phyloP scores from a whole-genome alignment of 495 filamentous ascomycete species.

The Thozetella sp. region DNA sequence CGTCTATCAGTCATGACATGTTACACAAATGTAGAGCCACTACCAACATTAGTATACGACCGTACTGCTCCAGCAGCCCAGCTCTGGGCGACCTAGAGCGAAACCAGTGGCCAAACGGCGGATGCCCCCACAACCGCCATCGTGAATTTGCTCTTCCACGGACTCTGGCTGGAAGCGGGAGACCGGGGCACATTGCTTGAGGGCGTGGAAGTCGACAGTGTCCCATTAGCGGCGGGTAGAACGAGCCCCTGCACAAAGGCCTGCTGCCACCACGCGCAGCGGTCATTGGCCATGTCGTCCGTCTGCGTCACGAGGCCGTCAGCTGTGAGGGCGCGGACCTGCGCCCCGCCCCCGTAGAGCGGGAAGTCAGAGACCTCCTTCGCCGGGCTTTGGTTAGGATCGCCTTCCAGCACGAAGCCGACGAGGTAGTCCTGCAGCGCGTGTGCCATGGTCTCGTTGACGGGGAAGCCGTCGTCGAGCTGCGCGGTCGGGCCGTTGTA shows the following conservation, averaged over 20 bases:
- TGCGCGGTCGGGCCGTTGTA: slow-evolving; percentile 44
- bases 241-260: slow-evolving; percentile 24
- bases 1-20: no score
- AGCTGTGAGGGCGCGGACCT: slow-evolving; percentile 1
- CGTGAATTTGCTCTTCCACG: no score
- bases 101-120: no score
- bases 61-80: no score
- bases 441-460: slow-evolving; percentile 46
- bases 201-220: no score
- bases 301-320: slow-evolving; percentile 4
- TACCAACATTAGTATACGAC: no score
- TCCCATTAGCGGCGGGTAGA: no score
- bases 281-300: slow-evolving; percentile 18
- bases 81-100: no score
- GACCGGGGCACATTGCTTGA: no score
- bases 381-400: slow-evolving; percentile 18
- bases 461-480: slow-evolving; percentile 24
- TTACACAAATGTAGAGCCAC: no score
- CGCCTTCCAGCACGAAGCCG: slow-evolving; percentile 46
- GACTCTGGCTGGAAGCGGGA: no score
- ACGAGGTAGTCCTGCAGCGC: slow-evolving; percentile 64
- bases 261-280: slow-evolving; percentile 50
- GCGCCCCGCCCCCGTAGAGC: not conserved
- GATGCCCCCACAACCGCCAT: no score
- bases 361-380: slow-evolving; percentile 10